A percentile compares a stretch with the other conserved stretches of the same genome.
phyloP scores from a whole-genome alignment of 352 stramenopile genomes.

The Globisporangium solare region DNA sequence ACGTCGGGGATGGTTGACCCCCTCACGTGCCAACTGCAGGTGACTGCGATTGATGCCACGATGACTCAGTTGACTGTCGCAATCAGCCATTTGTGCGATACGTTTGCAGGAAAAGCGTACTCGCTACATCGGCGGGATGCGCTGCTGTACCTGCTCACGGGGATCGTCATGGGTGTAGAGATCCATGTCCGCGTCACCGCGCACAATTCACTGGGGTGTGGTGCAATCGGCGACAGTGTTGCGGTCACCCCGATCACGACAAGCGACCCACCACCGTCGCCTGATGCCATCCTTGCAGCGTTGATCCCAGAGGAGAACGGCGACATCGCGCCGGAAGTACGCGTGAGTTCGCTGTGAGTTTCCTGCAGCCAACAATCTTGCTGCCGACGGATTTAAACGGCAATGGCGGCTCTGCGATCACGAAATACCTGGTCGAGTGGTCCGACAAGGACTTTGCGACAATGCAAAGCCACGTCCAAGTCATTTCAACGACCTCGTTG shows the following conservation, averaged over 20 bases:
- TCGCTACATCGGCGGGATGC: slow-evolving; percentile 47
- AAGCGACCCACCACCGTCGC: slow-evolving; percentile 82
- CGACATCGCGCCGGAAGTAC: slow-evolving; percentile 24
- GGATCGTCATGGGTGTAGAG: slow-evolving; percentile 79
- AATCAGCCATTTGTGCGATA: slow-evolving; percentile 36
- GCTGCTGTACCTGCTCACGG: slow-evolving; percentile 75
- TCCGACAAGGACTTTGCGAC: slow-evolving; percentile 67
- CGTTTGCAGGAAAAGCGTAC: slow-evolving; percentile 37
- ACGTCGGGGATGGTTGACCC: slow-evolving; percentile 12
- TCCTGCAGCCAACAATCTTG: slow-evolving; percentile 54
- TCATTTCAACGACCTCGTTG: slow-evolving; percentile 49
- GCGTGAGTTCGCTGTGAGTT: slow-evolving; percentile 83
- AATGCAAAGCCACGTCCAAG: slow-evolving; percentile 60
- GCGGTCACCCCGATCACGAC: slow-evolving; percentile 79
- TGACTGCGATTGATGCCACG: slow-evolving; percentile 22
- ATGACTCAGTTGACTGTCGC: slow-evolving; percentile 28
- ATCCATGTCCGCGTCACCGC: slow-evolving; percentile 89
- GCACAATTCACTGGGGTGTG: slow-evolving; percentile 92
- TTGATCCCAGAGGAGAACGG: slow-evolving; percentile 39
- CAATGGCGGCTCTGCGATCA: slow-evolving; percentile 77
- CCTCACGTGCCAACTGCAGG: slow-evolving; percentile 47
- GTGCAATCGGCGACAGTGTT: slow-evolving; percentile 54
- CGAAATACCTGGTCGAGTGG: slow-evolving; percentile 94
- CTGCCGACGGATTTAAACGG: slow-evolving; percentile 64
- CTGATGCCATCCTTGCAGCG: slow-evolving; percentile 46